Conservation (phyloP, 208 protist genomes). For the Blastocrithidia nonstop region DNA sequence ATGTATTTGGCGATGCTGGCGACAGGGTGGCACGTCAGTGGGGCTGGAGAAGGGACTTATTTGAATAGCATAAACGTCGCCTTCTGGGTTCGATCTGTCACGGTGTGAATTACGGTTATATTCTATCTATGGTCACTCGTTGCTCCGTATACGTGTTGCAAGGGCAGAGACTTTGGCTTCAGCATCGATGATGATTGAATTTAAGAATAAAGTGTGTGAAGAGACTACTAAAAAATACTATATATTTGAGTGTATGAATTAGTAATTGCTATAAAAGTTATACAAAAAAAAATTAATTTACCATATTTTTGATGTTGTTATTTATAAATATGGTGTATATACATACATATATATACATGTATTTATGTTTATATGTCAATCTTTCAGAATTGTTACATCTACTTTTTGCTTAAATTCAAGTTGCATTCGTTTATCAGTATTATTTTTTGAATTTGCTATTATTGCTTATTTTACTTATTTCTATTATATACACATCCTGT, state of each 20-base stretch:
- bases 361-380: constrained; percentile 1
- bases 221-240: no score
- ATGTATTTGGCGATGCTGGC: constrained; percentile 91
- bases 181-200: constrained; percentile 46
- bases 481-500: neutral
- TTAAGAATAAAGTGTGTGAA: no score
- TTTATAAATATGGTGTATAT: neutral
- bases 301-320: no score
- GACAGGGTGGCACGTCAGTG: constrained; percentile 83
- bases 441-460: no score
- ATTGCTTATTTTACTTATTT: no score
- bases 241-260: no score
- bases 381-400: no score
- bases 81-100: constrained; percentile 84
- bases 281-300: no score
- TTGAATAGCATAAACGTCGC: constrained; percentile 42
- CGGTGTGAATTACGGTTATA: constrained; percentile 63
- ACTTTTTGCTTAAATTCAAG: no score
- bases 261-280: no score
- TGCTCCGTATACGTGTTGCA: constrained; percentile 83
- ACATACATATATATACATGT: neutral
- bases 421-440: no score
- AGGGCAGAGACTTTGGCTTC: constrained; percentile 74
- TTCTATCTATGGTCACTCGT: constrained; percentile 88
- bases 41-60: constrained; percentile 21